Base-by-base conservation (phyloP, 495 filamentous ascomycete species). In the Aspergillus kassunensis region DNA sequence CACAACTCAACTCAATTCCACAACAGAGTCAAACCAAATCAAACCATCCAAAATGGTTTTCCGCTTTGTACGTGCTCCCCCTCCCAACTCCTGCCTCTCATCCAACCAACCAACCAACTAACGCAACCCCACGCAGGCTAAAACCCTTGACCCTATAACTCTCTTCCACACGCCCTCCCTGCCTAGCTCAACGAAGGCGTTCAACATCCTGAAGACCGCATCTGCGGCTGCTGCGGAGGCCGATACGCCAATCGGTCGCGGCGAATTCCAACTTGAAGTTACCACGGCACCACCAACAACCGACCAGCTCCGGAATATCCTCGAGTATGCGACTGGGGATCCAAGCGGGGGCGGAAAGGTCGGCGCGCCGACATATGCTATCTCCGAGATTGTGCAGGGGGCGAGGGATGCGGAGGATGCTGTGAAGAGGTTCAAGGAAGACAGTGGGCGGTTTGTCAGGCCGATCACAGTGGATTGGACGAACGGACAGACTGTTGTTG, bases 391-490 rank as follows among this genome's bases (percentile, higher is more conserved):
- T 43, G 72, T 98, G 11, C 71, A 80, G 51, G 90, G 88, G 10
- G 90, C 95, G 4, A 75, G 57, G 33, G 77, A 83, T 56, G 77
- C 82, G 58, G 75, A 76, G 50, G 89, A 96, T 68, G 95, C 93
- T 4, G 53, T 96, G 56, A 85, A 77, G 75, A 83, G 75, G 69
- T 82, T 95, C 47, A 82, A 79, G 54, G 72, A 72, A 55, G 60
- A 73, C 59, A 75, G 69, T 56, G 75, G 80, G n/a, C 79, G 57
- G 47, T 87, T 97, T 68, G 69, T 81, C 48, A 67, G 84, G 50
- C 93, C 95, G 40, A 66, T 46, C 15, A 80, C 79, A 45, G 95
- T 98, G 20, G 93, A 97, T 68, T 98, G 93, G 95, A 85, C 85
- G 54, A 90, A 91, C 70, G 95, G 93, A 48, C 83, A 80, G 63